A percentile compares a stretch with the other conserved stretches of the same genome.
Evolutionary conservation across 2,329 filamentous ascomycete species (phyloP).

Genomic region (Alternaria atra): DNA sequence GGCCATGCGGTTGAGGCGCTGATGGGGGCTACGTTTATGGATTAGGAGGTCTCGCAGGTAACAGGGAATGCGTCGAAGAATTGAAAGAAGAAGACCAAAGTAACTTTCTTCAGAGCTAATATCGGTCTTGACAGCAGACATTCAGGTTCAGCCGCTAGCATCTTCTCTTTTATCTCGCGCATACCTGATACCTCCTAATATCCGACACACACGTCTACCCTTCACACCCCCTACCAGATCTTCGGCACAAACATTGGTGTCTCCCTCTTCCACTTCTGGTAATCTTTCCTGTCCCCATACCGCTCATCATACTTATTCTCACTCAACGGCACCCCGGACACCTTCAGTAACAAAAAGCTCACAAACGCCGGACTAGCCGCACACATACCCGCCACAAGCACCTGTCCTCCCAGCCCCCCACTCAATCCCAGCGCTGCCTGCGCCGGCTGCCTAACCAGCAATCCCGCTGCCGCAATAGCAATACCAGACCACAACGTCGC

Average conservation of each 20-base stretch:
- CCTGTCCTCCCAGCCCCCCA: slow-evolving; percentile 52
- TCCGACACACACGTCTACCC: too few species aligned
- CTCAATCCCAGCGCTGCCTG: slow-evolving; percentile 67
- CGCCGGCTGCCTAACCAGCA: slow-evolving; percentile 63
- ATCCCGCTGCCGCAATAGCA: slow-evolving; percentile 66
- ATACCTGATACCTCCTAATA: too few species aligned
- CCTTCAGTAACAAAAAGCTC: slow-evolving; percentile 68
- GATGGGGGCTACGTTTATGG: not conserved
- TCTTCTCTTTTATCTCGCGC: too few species aligned
- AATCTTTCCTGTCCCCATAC: slow-evolving; percentile 71
- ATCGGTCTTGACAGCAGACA: too few species aligned
- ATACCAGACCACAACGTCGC: slow-evolving; percentile 74
- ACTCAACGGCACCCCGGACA: slow-evolving; percentile 71
- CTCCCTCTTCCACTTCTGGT: slow-evolving; percentile 72
- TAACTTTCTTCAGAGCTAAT: too few species aligned
- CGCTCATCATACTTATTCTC: slow-evolving; percentile 74
- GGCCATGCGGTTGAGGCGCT: not conserved
- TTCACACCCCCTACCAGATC: slow-evolving; percentile 49
- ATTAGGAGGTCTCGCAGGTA: not conserved
- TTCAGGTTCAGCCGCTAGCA: too few species aligned
- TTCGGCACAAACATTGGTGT: slow-evolving; percentile 72
- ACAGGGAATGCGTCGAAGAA: not conserved
- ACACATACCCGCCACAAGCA: slow-evolving; percentile 60
- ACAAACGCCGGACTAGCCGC: slow-evolving; percentile 71
- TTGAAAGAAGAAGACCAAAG: not conserved